These are phyloP conservation scores for Lipomyces spencermartinsiae DNA, from an alignment of 805 yeast genomes.

Conservation along the genomic window DNA sequence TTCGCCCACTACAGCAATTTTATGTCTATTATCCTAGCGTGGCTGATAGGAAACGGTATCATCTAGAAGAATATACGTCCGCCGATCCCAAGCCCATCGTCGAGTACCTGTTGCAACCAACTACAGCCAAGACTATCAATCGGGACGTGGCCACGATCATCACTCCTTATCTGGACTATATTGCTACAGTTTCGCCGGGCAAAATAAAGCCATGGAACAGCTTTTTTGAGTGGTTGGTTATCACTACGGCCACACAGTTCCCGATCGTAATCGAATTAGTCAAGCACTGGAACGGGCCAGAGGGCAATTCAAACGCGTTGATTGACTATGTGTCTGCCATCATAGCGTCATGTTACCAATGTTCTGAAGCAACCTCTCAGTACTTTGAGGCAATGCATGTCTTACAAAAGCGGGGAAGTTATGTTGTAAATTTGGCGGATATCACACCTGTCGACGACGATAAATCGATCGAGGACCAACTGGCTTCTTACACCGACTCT, in stretches of 20 bases:
- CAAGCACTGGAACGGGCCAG: constrained; percentile 31
- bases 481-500: background rate
- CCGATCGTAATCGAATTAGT: constrained; percentile 16
- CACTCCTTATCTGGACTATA: constrained; percentile 44
- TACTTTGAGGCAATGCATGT: constrained; percentile 30
- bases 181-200: constrained; percentile 28
- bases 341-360: constrained; percentile 30
- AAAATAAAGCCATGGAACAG: constrained; percentile 38
- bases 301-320: constrained; percentile 31
- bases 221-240: constrained; percentile 29
- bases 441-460: constrained; percentile 8
- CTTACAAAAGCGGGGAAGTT: constrained; percentile 31
- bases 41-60: constrained; percentile 19
- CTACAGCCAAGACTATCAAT: constrained; percentile 34
- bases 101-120: constrained; percentile 30
- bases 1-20: constrained; percentile 40
- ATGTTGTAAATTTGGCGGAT: background rate
- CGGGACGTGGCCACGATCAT: constrained; percentile 41
- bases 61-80: constrained; percentile 22
- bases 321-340: constrained; percentile 36
- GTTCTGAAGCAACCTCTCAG: constrained; percentile 17
- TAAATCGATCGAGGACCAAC: constrained; percentile 15
- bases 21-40: constrained; percentile 29
- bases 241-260: constrained; percentile 15
- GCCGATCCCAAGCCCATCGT: constrained; percentile 39